Conservation (phyloP, 768 basidiomycete species). For the Hydnum rufescens region DNA sequence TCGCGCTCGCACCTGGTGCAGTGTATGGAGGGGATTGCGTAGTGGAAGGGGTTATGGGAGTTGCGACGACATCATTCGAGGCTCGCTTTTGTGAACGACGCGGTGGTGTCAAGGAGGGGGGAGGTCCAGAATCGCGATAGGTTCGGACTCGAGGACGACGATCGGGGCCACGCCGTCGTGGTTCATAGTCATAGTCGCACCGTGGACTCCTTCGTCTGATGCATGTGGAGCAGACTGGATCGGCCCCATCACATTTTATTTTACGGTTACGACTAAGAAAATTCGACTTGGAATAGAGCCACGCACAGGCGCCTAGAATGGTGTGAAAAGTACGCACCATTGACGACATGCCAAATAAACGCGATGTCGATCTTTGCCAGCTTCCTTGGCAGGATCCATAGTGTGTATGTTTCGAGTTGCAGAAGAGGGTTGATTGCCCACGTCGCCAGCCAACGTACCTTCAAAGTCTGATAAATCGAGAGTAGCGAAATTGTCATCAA, state of each 20-base stretch:
- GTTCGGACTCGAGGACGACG: neutral
- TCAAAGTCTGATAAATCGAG: neutral
- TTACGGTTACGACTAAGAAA: neutral
- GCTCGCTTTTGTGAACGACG: too few species aligned
- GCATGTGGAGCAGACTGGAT: neutral
- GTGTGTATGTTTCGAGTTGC: too few species aligned
- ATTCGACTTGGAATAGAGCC: neutral
- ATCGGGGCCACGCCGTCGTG: constrained; percentile 1
- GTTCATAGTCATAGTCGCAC: constrained; percentile 1
- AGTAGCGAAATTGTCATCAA: too few species aligned
- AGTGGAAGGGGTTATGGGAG: too few species aligned
- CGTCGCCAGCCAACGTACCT: neutral
- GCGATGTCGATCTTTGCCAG: too few species aligned
- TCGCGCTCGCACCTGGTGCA: too few species aligned
- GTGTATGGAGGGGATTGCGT: too few species aligned
- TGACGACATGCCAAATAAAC: neutral
- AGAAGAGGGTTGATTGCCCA: neutral
- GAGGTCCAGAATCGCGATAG: neutral
- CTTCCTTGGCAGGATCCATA: too few species aligned
- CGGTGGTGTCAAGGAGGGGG: too few species aligned
- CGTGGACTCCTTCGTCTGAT: neutral
- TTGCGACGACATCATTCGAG: too few species aligned
- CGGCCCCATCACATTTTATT: neutral
- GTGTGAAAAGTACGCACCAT: neutral
- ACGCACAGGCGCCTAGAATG: neutral